phyloP scores from a whole-genome alignment of 768 basidiomycete genomes.

The Suillus lakei region DNA sequence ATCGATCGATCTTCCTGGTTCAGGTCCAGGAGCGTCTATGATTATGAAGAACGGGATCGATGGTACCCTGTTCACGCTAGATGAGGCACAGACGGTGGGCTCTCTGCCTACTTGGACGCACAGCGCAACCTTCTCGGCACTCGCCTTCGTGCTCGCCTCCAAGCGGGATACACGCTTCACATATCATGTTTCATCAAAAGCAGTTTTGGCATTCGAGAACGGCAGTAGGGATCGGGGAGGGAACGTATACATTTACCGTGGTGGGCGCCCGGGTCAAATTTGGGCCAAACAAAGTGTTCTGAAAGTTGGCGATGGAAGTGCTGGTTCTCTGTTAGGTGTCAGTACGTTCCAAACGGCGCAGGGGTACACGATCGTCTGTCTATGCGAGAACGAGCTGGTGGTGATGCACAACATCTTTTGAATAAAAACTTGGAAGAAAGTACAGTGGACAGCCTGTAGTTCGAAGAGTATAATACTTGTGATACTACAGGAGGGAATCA shows the following conservation, averaged over 20 bases:
- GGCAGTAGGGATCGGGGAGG: slow-evolving; percentile 69
- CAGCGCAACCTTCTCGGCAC: slow-evolving; percentile 81
- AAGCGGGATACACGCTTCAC: slow-evolving; percentile 91
- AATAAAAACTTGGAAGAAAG: slow-evolving; percentile 30
- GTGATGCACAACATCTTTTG: slow-evolving; percentile 50
- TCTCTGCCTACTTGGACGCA: slow-evolving; percentile 65
- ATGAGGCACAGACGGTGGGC: slow-evolving; percentile 28
- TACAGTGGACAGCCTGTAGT: slow-evolving; percentile 38
- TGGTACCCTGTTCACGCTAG: slow-evolving; percentile 63
- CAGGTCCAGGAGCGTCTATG: slow-evolving; percentile 41
- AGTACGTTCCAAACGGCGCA: slow-evolving; percentile 49
- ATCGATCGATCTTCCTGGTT: slow-evolving; percentile 74
- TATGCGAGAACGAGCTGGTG: slow-evolving; percentile 80
- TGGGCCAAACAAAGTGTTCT: slow-evolving; percentile 85
- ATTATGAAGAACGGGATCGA: slow-evolving; percentile 77
- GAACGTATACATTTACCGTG: slow-evolving; percentile 87
- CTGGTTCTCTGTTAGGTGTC: slow-evolving; percentile 81
- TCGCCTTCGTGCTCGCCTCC: slow-evolving; percentile 92
- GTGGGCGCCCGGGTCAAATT: slow-evolving; percentile 50
- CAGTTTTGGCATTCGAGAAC: slow-evolving; percentile 85
- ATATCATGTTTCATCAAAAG: slow-evolving; percentile 61
- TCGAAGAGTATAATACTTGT: slow-evolving; percentile 42
- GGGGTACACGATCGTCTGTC: slow-evolving; percentile 57
- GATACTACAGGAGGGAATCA: slow-evolving; percentile 39
- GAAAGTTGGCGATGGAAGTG: slow-evolving; percentile 68